Base-by-base conservation (phyloP, 2,329 filamentous ascomycete species). In the Fusarium lateritium region DNA sequence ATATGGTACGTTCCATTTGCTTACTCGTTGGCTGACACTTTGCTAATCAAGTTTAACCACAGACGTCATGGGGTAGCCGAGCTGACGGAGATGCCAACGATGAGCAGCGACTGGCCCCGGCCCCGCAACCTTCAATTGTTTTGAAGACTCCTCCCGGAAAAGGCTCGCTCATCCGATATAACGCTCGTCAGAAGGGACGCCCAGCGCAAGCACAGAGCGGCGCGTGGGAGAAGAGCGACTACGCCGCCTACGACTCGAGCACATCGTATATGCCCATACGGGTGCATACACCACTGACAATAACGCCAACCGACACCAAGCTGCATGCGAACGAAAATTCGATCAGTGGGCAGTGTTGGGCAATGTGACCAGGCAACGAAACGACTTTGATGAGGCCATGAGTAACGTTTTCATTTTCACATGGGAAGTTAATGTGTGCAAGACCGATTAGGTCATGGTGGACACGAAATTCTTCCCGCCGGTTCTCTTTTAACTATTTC, bases 41-140 rank as follows among this genome's bases (percentile, higher is more conserved):
- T 36, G 40, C 71, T 71, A 56, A 75, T 50, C 26, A 51, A 34
- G 7, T 7, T 19, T 56, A 46, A 14, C 24, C 52, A 28, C 77
- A 98, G 94, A 98, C 94, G 44, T 95, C 94, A 53, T 98, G 94
- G 94, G 94, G 94, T 76, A 97, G 94, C 81, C 91, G 94, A 80
- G 93, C 94, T 74, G 94, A 96, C 74, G 94, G 94, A 76, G 94
- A 98, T 80, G 87, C 91, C 72, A 92, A 97, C 80, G 92, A 97
- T 79, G 87, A 86, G 68, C 85, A 89, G 72, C 90, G 92, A 76
- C 89, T 93, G 83, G 87, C 81, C 39, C 83, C 79, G 33, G 79
- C 81, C 38, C 84, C 84, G 17, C 77, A 77, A 71, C 81, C 77
- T 31, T 77, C 80, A 6, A 70, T 78, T 55, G 79, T 80, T 50